Base-by-base conservation (phyloP, 768 basidiomycete species). In the Kwoniella heveanensis region DNA sequence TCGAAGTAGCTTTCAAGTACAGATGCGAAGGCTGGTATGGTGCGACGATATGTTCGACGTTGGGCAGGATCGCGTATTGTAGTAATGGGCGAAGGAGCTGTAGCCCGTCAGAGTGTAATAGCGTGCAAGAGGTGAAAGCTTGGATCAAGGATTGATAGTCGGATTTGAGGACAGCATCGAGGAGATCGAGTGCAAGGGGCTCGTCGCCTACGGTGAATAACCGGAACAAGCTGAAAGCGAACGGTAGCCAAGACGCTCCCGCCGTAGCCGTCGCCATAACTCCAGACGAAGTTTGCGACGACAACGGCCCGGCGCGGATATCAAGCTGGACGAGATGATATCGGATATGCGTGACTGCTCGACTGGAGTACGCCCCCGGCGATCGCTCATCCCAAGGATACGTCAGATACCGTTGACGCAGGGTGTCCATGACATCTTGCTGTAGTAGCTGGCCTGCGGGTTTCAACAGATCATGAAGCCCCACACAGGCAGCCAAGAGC, bases 161-260 rank as follows among this genome's bases (percentile, higher is more conserved):
- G 6, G 37, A n/a, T 24, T 64, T 65, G 32, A 80, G 67, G 2
- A 80, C 37, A 1, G 55, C 36, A 56, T 80, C 75, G 13, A 78
- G 54, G 9, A 79, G 57, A 86, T 80, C 24, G 74, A 76, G 24
- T 0, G 85, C 88, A 36, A 80, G 72, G 1, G 85, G 85, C 74
- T 94, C 92, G 66, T 94, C 89, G 13, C 92, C 91, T 0, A 88
- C 89, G 13, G 87, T 81, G 24, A 74, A 71, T 1, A 10, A n/a
- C 19, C 21, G 29, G 32, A 65, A 37, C 10, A 54, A 13, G 44
- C n/a, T 22, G 62, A 61, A 29, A 58, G 62, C 53, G 2, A 37
- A 32, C 17, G 52, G 27, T 9, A 57, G 22, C 62, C 62, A 64
- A 49, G 30, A 26, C 2, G 21, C 2, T 13, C n/a, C n/a, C n/a